Base-by-base conservation (phyloP, 768 basidiomycete genomes). In the Galerina marginata region DNA sequence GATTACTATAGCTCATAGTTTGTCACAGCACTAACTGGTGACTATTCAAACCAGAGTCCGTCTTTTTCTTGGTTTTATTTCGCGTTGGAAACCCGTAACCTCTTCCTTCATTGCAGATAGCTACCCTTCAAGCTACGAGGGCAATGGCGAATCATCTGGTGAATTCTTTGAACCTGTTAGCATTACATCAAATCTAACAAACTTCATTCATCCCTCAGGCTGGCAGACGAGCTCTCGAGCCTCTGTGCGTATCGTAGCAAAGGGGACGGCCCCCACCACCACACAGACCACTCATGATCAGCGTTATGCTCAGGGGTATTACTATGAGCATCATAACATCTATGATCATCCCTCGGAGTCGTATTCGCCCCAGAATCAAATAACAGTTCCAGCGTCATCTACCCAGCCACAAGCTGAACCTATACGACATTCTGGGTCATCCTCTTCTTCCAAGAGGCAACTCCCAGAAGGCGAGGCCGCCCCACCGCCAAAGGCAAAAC, bases 231-330 rank as follows among this genome's bases (percentile, higher is more conserved):
- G 77, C 68, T 82, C 87, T 66, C 75, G 88, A 59, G 84, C 79
- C 56, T 86, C 86, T 68, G 71, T 87, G 71, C 86, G 86, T 65
- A 64, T 88, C 66, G 82, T 81, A 46, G 85, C 86, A 37, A 84
- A 86, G 46, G 82, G 73, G 47, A 74, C 77, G 29, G 67, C 70
- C 14, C 70, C 73, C 51, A 72, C 77, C 11, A 61, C 64, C 15
- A 53, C 61, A 15, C 68, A 60, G 46, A 66, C 23, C 66, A 65
- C 40, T 63, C 74, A 63, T 65, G 56, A 72, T 46, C 56, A 72
- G 60, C 73, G 73, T 49, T 78, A 75, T 67, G 67, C 71, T 44
- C 71, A 74, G 60, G 63, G 75, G 40, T 26, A 65, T 72, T 26
- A 69, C 59, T 65, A 63, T 59, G 73, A 74, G 69, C 71, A 71